phyloP scores from a whole-genome alignment of 352 stramenopile genomes.

The Phytophthora ramorum region DNA sequence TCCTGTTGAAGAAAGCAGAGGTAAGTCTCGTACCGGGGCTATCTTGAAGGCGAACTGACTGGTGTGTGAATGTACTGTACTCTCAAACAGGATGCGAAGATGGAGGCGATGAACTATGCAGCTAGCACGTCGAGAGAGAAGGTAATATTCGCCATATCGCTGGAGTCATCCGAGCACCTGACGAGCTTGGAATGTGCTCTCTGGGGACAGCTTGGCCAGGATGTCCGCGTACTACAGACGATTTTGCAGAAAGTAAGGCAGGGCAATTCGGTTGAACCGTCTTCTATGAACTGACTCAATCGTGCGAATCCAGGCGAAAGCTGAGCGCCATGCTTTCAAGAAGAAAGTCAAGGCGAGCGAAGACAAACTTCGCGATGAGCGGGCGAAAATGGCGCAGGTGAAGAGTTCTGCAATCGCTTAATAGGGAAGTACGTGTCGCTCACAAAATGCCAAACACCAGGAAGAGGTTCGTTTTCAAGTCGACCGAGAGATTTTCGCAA shows the following conservation, averaged over 20 bases:
- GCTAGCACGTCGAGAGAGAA: slow-evolving; percentile 81
- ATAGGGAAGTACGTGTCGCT: neutral
- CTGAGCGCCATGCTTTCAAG: slow-evolving; percentile 80
- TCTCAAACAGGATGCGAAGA: slow-evolving; percentile 61
- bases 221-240: slow-evolving; percentile 72
- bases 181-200: neutral
- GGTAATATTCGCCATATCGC: slow-evolving; percentile 29
- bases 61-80: neutral
- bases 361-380: slow-evolving; percentile 60
- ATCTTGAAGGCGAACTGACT: neutral
- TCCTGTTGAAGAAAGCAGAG: slow-evolving; percentile 80
- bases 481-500: slow-evolving; percentile 86
- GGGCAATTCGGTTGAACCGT: too few species aligned
- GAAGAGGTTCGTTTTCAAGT: slow-evolving; percentile 84
- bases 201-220: slow-evolving; percentile 62
- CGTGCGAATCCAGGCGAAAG: slow-evolving; percentile 54
- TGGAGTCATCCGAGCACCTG: neutral
- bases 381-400: slow-evolving; percentile 79
- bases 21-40: slow-evolving; percentile 11
- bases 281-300: neutral
- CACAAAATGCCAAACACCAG: slow-evolving; percentile 20
- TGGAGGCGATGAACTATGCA: slow-evolving; percentile 75
- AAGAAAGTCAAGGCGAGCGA: slow-evolving; percentile 80
- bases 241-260: slow-evolving; percentile 74
- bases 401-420: neutral